Conservation (phyloP, 1,139 yeast species). For the Pichia sp. region DNA sequence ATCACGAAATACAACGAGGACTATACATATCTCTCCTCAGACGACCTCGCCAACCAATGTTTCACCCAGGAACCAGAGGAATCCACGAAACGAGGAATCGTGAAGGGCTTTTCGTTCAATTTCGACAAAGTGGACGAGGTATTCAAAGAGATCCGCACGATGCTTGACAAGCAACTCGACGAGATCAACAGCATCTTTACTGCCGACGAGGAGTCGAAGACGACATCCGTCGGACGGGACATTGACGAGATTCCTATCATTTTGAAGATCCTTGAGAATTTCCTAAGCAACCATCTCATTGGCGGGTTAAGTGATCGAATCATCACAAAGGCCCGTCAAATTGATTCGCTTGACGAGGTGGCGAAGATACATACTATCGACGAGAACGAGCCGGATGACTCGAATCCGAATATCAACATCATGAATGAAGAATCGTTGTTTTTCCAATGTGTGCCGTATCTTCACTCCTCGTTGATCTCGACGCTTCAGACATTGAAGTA, state of each 20-base stretch:
- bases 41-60: slow-evolving; percentile 18
- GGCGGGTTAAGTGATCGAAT: slow-evolving; percentile 35
- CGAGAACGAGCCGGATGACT: slow-evolving; percentile 32
- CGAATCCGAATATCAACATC: slow-evolving; percentile 26
- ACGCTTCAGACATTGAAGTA: slow-evolving; percentile 26
- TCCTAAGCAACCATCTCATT: slow-evolving; percentile 32
- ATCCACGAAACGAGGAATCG: slow-evolving; percentile 25
- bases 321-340: slow-evolving; percentile 33
- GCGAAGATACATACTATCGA: slow-evolving; percentile 32
- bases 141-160: slow-evolving; percentile 21
- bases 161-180: slow-evolving; percentile 26
- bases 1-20: slow-evolving; percentile 33
- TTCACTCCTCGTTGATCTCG: slow-evolving; percentile 27
- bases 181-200: slow-evolving; percentile 33
- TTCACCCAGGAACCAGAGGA: slow-evolving; percentile 15
- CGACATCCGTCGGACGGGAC: background rate
- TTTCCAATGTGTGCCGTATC: slow-evolving; percentile 34
- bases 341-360: slow-evolving; percentile 23
- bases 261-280: slow-evolving; percentile 33
- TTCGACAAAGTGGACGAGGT: slow-evolving; percentile 27
- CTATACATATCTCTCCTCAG: slow-evolving; percentile 25
- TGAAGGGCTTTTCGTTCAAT: slow-evolving; percentile 29
- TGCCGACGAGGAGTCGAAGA: slow-evolving; percentile 16
- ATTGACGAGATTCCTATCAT: slow-evolving; percentile 34
- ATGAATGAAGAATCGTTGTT: slow-evolving; percentile 33